Conservation (phyloP, 352 stramenopile species). For the Aphanomyces stellatus region DNA sequence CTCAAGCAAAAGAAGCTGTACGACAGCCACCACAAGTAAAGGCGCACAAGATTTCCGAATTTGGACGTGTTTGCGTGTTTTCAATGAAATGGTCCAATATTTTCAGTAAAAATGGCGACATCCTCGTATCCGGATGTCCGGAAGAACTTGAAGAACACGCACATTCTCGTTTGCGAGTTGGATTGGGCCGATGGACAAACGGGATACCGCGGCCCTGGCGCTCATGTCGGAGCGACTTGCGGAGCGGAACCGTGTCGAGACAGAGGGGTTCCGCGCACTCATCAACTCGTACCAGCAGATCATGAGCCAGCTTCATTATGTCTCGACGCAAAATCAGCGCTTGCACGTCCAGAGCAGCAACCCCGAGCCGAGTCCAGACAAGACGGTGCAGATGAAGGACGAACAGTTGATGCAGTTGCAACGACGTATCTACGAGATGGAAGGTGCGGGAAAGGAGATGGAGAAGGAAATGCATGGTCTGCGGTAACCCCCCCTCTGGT, state of each 20-base stretch:
- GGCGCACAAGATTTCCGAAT: background rate
- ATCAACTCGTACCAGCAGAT: slow-evolving; percentile 66
- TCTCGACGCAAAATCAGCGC: slow-evolving; percentile 1
- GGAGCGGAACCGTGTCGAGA: slow-evolving; percentile 52
- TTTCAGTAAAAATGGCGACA: background rate
- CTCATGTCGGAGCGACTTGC: slow-evolving; percentile 37
- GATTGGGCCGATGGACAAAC: background rate
- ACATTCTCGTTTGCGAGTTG: background rate
- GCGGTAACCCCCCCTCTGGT: slow-evolving; percentile 34
- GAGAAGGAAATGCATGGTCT: slow-evolving; percentile 67
- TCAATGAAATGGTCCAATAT: no score
- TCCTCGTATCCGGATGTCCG: background rate
- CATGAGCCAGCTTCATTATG: slow-evolving; percentile 30
- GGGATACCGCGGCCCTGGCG: background rate
- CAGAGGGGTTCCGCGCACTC: slow-evolving; percentile 43
- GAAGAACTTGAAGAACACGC: background rate
- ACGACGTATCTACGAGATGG: background rate
- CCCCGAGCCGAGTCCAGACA: slow-evolving; percentile 16
- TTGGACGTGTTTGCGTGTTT: background rate
- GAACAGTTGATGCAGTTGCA: slow-evolving; percentile 15
- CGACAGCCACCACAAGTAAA: slow-evolving; percentile 27
- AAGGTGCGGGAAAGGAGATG: slow-evolving; percentile 28
- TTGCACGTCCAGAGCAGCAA: slow-evolving; percentile 21
- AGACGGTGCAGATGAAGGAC: slow-evolving; percentile 22
- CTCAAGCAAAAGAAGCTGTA: slow-evolving; percentile 85